Evolutionary conservation across 2,329 filamentous ascomycete species (phyloP).

Genomic region (Reticulascus tulasneorum): DNA sequence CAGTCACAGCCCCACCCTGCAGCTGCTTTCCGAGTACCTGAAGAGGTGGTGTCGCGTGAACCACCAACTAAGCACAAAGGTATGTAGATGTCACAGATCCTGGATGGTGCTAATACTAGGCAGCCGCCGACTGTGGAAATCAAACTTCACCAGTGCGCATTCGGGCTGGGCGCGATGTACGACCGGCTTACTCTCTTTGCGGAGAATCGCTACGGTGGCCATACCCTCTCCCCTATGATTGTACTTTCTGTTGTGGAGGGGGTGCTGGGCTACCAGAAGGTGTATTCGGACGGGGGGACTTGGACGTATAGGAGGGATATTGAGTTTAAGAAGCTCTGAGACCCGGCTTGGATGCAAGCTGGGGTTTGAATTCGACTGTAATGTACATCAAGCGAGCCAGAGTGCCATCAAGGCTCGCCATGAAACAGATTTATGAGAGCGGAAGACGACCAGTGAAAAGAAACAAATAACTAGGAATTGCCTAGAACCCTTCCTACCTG

Average conservation of each 20-base stretch:
- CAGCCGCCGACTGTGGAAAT: constrained; percentile 40
- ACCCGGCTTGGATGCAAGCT: too few relatives aligned
- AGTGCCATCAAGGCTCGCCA: too few relatives aligned
- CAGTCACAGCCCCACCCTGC: constrained; percentile 43
- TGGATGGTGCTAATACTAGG: background rate
- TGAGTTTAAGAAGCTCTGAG: constrained; percentile 10
- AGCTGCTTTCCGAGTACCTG: constrained; percentile 42
- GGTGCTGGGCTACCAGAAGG: constrained; percentile 39
- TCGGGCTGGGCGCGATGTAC: constrained; percentile 38
- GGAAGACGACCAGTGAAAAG: too few relatives aligned
- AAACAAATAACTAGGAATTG: too few relatives aligned
- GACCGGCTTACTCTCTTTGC: constrained; percentile 38
- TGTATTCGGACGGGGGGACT: constrained; percentile 17
- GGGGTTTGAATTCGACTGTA: too few relatives aligned
- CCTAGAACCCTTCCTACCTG: too few relatives aligned
- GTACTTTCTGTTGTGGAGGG: constrained; percentile 43
- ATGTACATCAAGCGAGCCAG: too few relatives aligned
- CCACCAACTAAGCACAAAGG: constrained; percentile 29
- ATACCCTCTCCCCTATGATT: constrained; percentile 35
- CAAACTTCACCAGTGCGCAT: constrained; percentile 38
- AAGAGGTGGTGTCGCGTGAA: constrained; percentile 44
- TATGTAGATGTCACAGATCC: constrained; percentile 14
- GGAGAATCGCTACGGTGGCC: constrained; percentile 25
- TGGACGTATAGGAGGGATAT: constrained; percentile 14
- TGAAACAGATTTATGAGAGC: too few relatives aligned